Conservation (phyloP, 1,139 yeast species). For the Pneumocystis jirovecii region DNA sequence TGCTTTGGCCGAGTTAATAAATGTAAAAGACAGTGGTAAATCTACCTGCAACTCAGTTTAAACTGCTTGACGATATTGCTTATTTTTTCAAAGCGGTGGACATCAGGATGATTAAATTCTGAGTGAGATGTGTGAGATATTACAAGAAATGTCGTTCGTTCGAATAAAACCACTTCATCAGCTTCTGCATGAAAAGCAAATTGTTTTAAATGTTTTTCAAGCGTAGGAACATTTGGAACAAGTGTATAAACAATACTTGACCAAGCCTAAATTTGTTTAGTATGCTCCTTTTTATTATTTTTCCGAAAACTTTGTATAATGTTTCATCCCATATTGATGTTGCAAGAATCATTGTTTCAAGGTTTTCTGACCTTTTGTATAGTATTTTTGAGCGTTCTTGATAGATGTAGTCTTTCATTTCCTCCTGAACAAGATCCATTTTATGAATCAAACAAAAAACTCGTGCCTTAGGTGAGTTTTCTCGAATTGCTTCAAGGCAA, state of each 20-base stretch:
- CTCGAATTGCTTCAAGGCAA: conserved; percentile 65
- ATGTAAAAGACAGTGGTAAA: not conserved
- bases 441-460: conserved; percentile 85
- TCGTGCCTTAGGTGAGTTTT: conserved; percentile 80
- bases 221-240: conserved; percentile 76
- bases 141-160: conserved; percentile 82
- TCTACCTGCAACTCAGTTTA: conserved; percentile 56
- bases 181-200: conserved; percentile 70
- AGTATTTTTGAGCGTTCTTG: conserved; percentile 15
- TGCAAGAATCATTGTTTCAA: conserved; percentile 73
- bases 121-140: conserved; percentile 41
- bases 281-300: not conserved
- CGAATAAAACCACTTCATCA: conserved; percentile 81
- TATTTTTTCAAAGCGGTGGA: conserved; percentile 85
- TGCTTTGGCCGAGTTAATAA: conserved; percentile 27
- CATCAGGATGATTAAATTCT: conserved; percentile 38
- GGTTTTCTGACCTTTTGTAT: conserved; percentile 53
- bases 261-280: conserved; percentile 58
- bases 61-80: conserved; percentile 88
- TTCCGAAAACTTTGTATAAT: conserved; percentile 33
- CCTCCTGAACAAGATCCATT: conserved; percentile 87
- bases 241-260: conserved; percentile 86
- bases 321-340: conserved; percentile 98
- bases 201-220: conserved; percentile 60
- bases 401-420: conserved; percentile 60